phyloP scores from a whole-genome alignment of 257 asterid species.

The Solanum peruvianum region DNA sequence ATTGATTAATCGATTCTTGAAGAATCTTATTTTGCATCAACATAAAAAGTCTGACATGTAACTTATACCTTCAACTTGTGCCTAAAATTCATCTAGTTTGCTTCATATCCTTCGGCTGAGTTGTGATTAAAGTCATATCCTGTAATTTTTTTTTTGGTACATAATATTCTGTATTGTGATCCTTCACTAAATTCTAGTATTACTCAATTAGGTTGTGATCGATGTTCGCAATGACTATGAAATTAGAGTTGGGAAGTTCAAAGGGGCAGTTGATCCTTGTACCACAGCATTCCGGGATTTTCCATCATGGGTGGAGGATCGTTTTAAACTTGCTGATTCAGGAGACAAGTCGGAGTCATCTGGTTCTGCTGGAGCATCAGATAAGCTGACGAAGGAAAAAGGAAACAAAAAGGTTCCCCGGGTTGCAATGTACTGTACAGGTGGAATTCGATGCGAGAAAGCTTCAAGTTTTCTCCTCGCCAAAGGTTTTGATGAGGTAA shows the following conservation, averaged over 20 bases:
- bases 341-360: constrained; percentile 17
- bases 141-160: neutral
- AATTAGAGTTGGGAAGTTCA: constrained; percentile 94
- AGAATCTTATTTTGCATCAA: neutral
- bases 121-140: neutral
- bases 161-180: neutral
- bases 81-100: neutral
- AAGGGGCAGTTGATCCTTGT: constrained; percentile 84
- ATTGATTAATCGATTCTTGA: neutral
- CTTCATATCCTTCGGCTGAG: neutral
- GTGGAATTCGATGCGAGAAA: constrained; percentile 98
- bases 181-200: neutral
- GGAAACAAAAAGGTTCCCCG: constrained; percentile 49
- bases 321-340: constrained; percentile 25
- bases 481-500: constrained; percentile 89
- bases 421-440: constrained; percentile 98
- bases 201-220: constrained; percentile 57
- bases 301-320: constrained; percentile 79
- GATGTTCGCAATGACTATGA: constrained; percentile 96
- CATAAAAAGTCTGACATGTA: neutral
- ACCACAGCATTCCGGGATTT: constrained; percentile 90
- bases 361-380: constrained; percentile 18
- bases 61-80: neutral
- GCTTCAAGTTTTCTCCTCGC: constrained; percentile 88
- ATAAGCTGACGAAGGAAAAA: constrained; percentile 19